Base-by-base conservation (phyloP, 805 yeast genomes). In the Candida ponderosae region DNA sequence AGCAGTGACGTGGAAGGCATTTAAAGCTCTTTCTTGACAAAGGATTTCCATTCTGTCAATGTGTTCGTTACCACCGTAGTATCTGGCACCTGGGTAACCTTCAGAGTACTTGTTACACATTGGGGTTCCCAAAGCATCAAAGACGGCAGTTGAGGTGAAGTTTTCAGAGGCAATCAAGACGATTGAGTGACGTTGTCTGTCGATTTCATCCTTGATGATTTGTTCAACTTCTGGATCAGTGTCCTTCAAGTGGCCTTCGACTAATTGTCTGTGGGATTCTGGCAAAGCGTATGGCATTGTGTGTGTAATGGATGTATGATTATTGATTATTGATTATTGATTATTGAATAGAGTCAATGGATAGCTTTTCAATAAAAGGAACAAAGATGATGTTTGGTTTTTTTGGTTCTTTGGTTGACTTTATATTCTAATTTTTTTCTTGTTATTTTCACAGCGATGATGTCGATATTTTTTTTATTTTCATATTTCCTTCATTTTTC, bases 71-170 rank as follows among this genome's bases (percentile, higher is more conserved):
- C 97, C 97, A 64, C 98, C 98, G 62, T 93, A 93, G 73, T 93
- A 93, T 65, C 98, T 81, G 46, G 95, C 97, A 49, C 97, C 97
- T 42, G 98, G 98, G 69, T 93, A 90, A 45, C 98, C 98, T 69
- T 93, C 98, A 29, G 97, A 88, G 70, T 93, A 93, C 72, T 93
- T 93, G 79, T 93, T 93, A 63, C 85, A 85, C 96, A 93, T 87
- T 61, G 94, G 96, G 36, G 97, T 82, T 50, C 98, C 98, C 55
- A 90, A 79, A 26, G 95, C 86, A 57, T 93, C 97, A 69, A 90
- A 84, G 33, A 93, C 98, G 31, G 97, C 84, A 50, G 83, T 83
- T 38, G 97, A 84, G 40, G 98, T 93, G 72, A 90, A 89, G 67
- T 93, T 93, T 70, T 93, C 98, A 38, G 96, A 85, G 24, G 98